These are phyloP conservation scores for Thalassiosira livingstoniorum DNA, from an alignment of 352 stramenopile genomes.

Conservation along the genomic window DNA sequence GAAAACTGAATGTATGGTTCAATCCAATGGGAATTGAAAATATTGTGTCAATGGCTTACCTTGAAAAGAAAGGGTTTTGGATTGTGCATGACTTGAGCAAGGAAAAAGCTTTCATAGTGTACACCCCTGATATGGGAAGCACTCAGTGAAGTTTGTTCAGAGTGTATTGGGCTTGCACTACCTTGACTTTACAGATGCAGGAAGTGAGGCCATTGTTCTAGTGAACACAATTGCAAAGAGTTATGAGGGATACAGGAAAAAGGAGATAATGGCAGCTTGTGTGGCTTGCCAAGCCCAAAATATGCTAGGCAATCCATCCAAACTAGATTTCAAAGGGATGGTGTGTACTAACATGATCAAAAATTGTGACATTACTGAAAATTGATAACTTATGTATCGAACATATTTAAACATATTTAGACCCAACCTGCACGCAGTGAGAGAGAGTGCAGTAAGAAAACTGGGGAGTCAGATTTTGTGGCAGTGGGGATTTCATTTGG, in stretches of 20 bases:
- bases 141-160: neutral
- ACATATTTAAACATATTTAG: slow-evolving; percentile 73
- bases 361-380: slow-evolving; percentile 41
- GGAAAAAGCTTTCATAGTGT: too few species aligned
- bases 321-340: slow-evolving; percentile 27
- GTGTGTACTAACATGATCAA: slow-evolving; percentile 47
- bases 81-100: neutral
- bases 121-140: too few species aligned
- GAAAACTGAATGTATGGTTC: neutral
- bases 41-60: neutral
- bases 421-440: slow-evolving; percentile 45
- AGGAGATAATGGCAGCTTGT: slow-evolving; percentile 13
- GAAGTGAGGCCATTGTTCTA: neutral
- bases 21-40: neutral
- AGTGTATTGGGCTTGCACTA: neutral
- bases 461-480: neutral
- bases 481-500: slow-evolving; percentile 38
- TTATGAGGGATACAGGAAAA: slow-evolving; percentile 42
- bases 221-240: slow-evolving; percentile 6
- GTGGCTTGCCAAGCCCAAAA: neutral
- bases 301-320: slow-evolving; percentile 30
- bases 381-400: slow-evolving; percentile 38
- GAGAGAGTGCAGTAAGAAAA: slow-evolving; percentile 56
- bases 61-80: neutral
- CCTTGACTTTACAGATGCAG: neutral